These are phyloP conservation scores for Cladorrhinum samala DNA, from an alignment of 495 filamentous ascomycete species.

Conservation along the genomic window DNA sequence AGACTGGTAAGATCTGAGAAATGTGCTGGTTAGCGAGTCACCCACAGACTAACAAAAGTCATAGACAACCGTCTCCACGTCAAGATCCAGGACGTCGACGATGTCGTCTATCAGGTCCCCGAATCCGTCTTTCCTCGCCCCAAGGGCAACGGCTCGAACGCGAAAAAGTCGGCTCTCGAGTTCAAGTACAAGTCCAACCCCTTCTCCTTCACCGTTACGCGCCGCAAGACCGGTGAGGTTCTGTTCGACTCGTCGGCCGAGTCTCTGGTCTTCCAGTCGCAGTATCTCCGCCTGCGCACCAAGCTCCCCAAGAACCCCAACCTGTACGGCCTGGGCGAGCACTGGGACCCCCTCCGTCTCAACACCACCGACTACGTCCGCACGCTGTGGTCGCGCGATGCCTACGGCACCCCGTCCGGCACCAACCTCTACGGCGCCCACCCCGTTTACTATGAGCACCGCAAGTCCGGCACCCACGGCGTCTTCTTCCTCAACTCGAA, in stretches of 20 bases:
- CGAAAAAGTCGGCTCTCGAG: slow-evolving; percentile 45
- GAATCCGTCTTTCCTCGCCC: slow-evolving; percentile 64
- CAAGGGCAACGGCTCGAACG: slow-evolving; percentile 14
- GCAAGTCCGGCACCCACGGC: slow-evolving; percentile 64
- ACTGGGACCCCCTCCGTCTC: slow-evolving; percentile 65
- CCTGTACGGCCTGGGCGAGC: slow-evolving; percentile 76
- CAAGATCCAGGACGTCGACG: slow-evolving; percentile 70
- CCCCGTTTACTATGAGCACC: slow-evolving; percentile 79
- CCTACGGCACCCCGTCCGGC: slow-evolving; percentile 45
- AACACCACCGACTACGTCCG: slow-evolving; percentile 69
- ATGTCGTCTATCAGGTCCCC: slow-evolving; percentile 74
- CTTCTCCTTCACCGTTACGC: slow-evolving; percentile 71
- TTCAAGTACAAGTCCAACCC: slow-evolving; percentile 62
- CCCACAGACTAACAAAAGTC: neutral
- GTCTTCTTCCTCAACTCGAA: slow-evolving; percentile 80
- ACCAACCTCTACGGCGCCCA: slow-evolving; percentile 81
- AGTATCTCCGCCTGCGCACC: slow-evolving; percentile 70
- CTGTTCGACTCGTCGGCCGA: slow-evolving; percentile 72
- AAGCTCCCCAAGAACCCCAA: slow-evolving; percentile 61
- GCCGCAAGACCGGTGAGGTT: slow-evolving; percentile 57
- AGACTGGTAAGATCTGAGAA: slow-evolving; percentile 59
- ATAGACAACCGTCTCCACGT: slow-evolving; percentile 73
- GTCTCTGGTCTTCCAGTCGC: slow-evolving; percentile 68
- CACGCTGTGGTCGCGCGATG: slow-evolving; percentile 74
- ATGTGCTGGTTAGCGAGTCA: too few relatives aligned